phyloP scores from a whole-genome alignment of 2,329 filamentous ascomycete species.

The Aspergillus tamarii region DNA sequence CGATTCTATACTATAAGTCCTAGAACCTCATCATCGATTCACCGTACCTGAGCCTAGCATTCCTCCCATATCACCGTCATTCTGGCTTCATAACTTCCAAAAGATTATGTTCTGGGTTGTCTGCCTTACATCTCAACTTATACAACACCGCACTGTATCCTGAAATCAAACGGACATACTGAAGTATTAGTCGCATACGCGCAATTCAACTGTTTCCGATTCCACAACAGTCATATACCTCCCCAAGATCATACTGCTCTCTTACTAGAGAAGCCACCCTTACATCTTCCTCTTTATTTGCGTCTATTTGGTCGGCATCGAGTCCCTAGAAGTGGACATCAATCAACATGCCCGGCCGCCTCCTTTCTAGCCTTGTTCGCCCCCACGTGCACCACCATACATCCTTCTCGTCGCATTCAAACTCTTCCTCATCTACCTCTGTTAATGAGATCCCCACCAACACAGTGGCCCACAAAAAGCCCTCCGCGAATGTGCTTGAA shows the following conservation, averaged over 20 bases:
- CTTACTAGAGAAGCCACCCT: conserved; percentile 1
- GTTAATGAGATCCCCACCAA: conserved; percentile 38
- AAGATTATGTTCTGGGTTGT: conserved; percentile 27
- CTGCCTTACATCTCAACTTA: conserved; percentile 22
- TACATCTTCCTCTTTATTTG: background rate
- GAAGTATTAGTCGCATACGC: background rate
- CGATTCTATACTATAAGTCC: background rate
- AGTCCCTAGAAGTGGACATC: background rate
- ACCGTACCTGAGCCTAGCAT: background rate
- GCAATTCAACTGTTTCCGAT: background rate
- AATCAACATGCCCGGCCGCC: conserved; percentile 43
- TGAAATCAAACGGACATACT: conserved; percentile 13
- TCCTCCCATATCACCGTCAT: background rate
- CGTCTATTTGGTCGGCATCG: background rate
- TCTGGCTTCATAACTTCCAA: background rate
- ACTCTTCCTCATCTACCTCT: conserved; percentile 41
- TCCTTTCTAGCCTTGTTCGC: conserved; percentile 45
- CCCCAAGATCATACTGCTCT: background rate
- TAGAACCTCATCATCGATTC: background rate
- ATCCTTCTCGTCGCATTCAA: conserved; percentile 35
- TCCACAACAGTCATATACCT: background rate
- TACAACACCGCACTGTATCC: conserved; percentile 30
- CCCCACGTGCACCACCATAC: conserved; percentile 35
- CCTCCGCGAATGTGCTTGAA: conserved; percentile 28
- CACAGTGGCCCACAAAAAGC: conserved; percentile 30